Evolutionary conservation across 2,329 filamentous ascomycete genomes (phyloP).

Genomic region (Purpureocillium lavendulum): DNA sequence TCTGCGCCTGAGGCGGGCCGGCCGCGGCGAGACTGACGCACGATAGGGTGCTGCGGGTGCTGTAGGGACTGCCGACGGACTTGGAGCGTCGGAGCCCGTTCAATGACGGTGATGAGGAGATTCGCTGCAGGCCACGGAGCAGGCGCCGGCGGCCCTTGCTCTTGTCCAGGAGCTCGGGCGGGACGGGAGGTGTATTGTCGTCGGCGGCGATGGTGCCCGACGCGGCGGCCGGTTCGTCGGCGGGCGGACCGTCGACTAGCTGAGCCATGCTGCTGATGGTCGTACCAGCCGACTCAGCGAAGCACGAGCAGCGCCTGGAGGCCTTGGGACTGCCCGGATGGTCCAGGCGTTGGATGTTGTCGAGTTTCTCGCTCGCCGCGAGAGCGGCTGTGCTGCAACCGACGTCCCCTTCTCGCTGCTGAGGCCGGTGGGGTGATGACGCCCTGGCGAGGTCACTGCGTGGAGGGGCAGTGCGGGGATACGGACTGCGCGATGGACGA

Average conservation of each 20-base stretch:
- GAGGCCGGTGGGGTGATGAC: no score
- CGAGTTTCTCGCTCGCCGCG: no score
- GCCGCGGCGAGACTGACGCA: slow-evolving; percentile 41
- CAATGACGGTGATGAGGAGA: slow-evolving; percentile 72
- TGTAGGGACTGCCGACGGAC: slow-evolving; percentile 62
- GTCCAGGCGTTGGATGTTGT: no score
- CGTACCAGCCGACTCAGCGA: no score
- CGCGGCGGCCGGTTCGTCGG: not conserved
- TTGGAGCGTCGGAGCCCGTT: slow-evolving; percentile 53
- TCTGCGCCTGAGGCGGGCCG: slow-evolving; percentile 4
- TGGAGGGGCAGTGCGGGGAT: no score
- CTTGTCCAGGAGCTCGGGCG: slow-evolving; percentile 32
- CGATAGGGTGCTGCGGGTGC: slow-evolving; percentile 41
- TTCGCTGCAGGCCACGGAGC: slow-evolving; percentile 67
- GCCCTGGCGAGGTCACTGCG: no score
- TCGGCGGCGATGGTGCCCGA: not conserved
- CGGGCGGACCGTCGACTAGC: no score
- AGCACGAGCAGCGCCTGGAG: no score
- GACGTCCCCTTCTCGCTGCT: no score
- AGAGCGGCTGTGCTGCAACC: no score
- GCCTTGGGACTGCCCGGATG: no score
- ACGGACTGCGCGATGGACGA: no score
- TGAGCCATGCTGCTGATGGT: slow-evolving; percentile 3
- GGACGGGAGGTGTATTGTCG: slow-evolving; percentile 9
- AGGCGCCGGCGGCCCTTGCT: slow-evolving; percentile 62